phyloP scores from a whole-genome alignment of 768 basidiomycete genomes.

The Clathrus columnatus region DNA sequence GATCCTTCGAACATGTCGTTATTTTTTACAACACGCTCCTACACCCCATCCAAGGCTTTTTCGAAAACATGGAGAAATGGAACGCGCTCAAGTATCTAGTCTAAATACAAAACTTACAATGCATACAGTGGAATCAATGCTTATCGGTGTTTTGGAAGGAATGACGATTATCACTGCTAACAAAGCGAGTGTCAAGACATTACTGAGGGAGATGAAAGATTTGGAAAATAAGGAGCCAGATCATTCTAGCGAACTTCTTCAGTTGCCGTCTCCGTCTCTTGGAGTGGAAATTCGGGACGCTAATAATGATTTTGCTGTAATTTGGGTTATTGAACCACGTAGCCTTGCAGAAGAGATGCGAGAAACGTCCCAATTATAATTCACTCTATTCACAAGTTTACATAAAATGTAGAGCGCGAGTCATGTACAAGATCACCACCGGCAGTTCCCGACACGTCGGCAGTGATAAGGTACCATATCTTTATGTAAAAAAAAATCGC shows the following conservation, averaged over 20 bases:
- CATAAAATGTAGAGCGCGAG: too few relatives aligned
- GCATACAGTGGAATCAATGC: conserved; percentile 70
- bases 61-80: conserved; percentile 28
- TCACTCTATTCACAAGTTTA: too few relatives aligned
- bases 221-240: conserved; percentile 26
- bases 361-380: neutral
- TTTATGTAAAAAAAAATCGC: too few relatives aligned
- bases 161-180: conserved; percentile 92
- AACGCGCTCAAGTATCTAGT: conserved; percentile 44
- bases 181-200: conserved; percentile 61
- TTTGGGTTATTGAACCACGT: conserved; percentile 75
- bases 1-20: conserved; percentile 43
- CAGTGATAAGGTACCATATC: too few relatives aligned
- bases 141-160: conserved; percentile 55
- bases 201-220: conserved; percentile 58
- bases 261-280: too few relatives aligned
- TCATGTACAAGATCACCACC: too few relatives aligned
- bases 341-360: conserved; percentile 63
- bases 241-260: conserved; percentile 17
- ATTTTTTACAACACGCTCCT: conserved; percentile 43
- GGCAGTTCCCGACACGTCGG: too few relatives aligned
- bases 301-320: conserved; percentile 22
- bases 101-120: conserved; percentile 55
- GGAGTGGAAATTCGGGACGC: conserved; percentile 18
- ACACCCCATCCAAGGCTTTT: conserved; percentile 13